Evolutionary conservation across 805 yeast genomes (phyloP), one percentile per base, ranked within the genome.

Genomic region (Vanderwaltozyma verrucispora): DNA sequence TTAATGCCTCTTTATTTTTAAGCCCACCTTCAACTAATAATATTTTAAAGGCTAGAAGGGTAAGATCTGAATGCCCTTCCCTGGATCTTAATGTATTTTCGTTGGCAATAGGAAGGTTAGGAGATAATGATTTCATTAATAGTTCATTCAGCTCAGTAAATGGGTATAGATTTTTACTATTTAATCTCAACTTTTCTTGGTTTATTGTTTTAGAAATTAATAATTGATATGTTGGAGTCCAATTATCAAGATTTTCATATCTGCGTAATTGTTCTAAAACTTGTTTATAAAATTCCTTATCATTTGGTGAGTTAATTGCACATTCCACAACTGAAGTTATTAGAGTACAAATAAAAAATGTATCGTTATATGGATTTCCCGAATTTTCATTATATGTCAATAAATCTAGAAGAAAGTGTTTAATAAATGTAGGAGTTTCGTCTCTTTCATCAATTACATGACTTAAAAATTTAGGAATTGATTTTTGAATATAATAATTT

Each of bases 381-480:
- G 83, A 68, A 53, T 92, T 89, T 47, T 89, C 96, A 52, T 88
- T 88, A 61, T 77, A 89, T 40, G 83, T 73, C 43, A 89, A 63
- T 36, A 88, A 55, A 50, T 78, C 85, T 38, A 88, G 60, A 32
- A 89, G 47, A 40, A 89, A 72, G 29, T 68, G 63, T 49, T 74
- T 74, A 9, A 87, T 68, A 34, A 69, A 75, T 2, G 62, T 44
- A 45, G 94, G 65, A 67, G 85, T 57, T 35, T 69, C 71, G 1
- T 85, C 87, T 25, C 71, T 67, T 21, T 75, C 72, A 51, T 82
- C 79, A 36, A 72, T 69, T 1, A 87, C 71, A 1, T 56, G 48
- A 3, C 87, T 67, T 25, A 92, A 59, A 2, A 84, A 75, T 26
- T 50, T 46, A 0, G 87, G 80, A 19, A 89, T 75, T 0, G 78